These are phyloP conservation scores for Trypanosoma avium DNA, from an alignment of 208 protist genomes.

Conservation along the genomic window DNA sequence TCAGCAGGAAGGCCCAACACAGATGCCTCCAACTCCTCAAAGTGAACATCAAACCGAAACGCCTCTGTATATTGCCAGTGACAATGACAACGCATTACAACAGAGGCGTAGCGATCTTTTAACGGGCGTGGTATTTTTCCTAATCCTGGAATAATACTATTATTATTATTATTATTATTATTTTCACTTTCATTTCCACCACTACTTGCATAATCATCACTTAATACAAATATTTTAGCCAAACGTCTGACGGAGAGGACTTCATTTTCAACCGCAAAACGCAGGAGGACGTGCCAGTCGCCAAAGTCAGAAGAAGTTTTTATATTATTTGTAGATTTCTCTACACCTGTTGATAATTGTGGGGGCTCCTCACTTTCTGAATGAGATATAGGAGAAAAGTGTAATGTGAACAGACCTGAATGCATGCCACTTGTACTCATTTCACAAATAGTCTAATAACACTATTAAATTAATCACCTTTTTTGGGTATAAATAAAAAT, in stretches of 20 bases:
- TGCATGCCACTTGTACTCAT: slow-evolving; percentile 44
- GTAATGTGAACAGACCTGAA: slow-evolving; percentile 80
- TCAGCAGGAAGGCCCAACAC: no score
- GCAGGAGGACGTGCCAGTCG: slow-evolving; percentile 83
- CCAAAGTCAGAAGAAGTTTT: slow-evolving; percentile 53
- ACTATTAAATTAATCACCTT: no score
- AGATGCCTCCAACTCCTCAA: slow-evolving; percentile 65
- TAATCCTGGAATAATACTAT: slow-evolving; percentile 62
- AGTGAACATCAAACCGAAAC: slow-evolving; percentile 74
- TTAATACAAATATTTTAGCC: slow-evolving; percentile 76
- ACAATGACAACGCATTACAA: slow-evolving; percentile 27
- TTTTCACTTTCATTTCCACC: slow-evolving; percentile 41
- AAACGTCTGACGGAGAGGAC: slow-evolving; percentile 72
- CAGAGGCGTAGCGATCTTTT: slow-evolving; percentile 51
- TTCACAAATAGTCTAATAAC: no score
- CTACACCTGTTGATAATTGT: no score
- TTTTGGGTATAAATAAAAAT: no score
- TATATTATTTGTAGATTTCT: slow-evolving; percentile 3
- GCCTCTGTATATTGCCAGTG: slow-evolving; percentile 29
- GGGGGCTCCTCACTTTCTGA: no score
- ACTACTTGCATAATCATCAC: slow-evolving; percentile 43
- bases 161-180: slow-evolving; percentile 39
- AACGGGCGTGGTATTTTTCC: slow-evolving; percentile 53
- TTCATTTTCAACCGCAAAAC: slow-evolving; percentile 77
- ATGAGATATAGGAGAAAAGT: slow-evolving; percentile 73